Evolutionary conservation across 2,329 filamentous ascomycete species (phyloP).

Genomic region (Sporothrix inflata): DNA sequence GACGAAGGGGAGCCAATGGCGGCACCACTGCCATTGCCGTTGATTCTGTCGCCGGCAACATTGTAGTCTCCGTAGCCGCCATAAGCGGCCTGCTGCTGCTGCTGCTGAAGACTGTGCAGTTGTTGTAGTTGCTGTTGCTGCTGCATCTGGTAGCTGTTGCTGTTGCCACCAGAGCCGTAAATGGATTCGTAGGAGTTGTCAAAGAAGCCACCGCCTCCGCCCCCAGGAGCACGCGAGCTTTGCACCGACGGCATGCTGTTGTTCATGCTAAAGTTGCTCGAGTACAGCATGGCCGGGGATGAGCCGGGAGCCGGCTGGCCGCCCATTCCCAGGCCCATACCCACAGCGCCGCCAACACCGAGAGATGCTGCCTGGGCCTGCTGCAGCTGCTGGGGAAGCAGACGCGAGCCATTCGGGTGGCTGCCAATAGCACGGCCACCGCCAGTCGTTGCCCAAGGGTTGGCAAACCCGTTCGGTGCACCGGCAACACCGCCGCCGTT

Average conservation of each 20-base stretch:
- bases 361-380: constrained; percentile 30
- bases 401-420: constrained; percentile 3
- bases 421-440: background rate
- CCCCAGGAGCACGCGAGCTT: constrained; percentile 38
- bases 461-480: constrained; percentile 10
- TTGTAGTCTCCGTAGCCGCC: constrained; percentile 16
- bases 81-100: background rate
- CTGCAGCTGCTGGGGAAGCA: constrained; percentile 31
- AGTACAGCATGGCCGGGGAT: constrained; percentile 34
- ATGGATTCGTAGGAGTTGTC: constrained; percentile 20
- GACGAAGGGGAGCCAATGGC: background rate
- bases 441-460: constrained; percentile 14
- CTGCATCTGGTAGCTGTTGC: background rate
- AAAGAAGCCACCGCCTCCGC: background rate
- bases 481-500: background rate
- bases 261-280: constrained; percentile 38
- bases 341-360: background rate
- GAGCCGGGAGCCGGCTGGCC: background rate
- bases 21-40: background rate
- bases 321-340: constrained; percentile 17
- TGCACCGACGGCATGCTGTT: constrained; percentile 41
- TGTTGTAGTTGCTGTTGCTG: constrained; percentile 24
- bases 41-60: background rate
- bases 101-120: background rate
- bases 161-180: background rate